Conservation (phyloP, 2,329 filamentous ascomycete genomes). For the Aspergillus sclerotialis region DNA sequence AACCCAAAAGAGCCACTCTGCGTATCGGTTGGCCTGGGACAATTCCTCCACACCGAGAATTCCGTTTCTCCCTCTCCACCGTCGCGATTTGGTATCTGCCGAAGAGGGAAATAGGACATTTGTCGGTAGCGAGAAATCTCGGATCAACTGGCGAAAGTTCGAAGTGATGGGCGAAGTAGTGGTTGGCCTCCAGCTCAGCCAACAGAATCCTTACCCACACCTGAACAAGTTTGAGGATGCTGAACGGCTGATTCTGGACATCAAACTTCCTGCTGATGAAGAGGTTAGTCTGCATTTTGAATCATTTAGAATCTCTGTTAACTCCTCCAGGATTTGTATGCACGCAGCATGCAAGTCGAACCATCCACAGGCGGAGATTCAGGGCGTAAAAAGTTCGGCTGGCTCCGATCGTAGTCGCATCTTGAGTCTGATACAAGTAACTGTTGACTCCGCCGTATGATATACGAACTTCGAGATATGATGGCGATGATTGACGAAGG, state of each 20-base stretch:
- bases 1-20: constrained; percentile 83
- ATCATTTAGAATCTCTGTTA: constrained; percentile 4
- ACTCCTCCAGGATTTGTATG: constrained; percentile 48
- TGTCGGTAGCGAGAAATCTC: constrained; percentile 62
- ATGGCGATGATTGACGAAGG: not conserved
- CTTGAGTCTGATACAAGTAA: no score
- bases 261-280: constrained; percentile 74
- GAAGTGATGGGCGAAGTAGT: constrained; percentile 92
- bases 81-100: constrained; percentile 82
- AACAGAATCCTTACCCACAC: constrained; percentile 73
- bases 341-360: constrained; percentile 51
- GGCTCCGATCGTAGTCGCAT: constrained; percentile 33
- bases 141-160: constrained; percentile 98
- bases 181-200: constrained; percentile 83
- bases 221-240: constrained; percentile 63
- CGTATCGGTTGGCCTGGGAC: constrained; percentile 95
- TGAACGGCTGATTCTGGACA: constrained; percentile 70
- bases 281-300: constrained; percentile 54
- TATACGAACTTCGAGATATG: not conserved
- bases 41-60: constrained; percentile 87
- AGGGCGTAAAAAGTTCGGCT: constrained; percentile 38
- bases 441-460: no score
- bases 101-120: constrained; percentile 91
- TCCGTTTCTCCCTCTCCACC: constrained; percentile 84
- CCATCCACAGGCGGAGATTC: constrained; percentile 35